Evolutionary conservation across 192 early-diverging fungal genomes (phyloP).

Genomic region (Podila clonocystis): DNA sequence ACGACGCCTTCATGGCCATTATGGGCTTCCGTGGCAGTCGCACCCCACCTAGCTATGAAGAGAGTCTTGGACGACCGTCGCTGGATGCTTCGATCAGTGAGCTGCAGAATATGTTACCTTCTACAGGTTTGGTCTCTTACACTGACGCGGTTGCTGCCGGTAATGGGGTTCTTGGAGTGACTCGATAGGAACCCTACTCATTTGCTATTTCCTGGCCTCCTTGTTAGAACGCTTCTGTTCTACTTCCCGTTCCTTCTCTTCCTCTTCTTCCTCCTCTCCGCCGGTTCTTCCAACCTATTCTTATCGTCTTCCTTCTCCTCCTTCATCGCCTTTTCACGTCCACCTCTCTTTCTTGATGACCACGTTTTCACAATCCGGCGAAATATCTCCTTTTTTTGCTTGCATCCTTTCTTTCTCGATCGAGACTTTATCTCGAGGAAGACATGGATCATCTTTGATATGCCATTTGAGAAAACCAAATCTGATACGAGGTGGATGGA

Average conservation of each 20-base stretch:
- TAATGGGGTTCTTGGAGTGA: constrained; percentile 2
- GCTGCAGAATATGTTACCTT: not conserved
- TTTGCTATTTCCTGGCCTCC: too few relatives aligned
- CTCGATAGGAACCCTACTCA: not conserved
- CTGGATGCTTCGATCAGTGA: constrained; percentile 30
- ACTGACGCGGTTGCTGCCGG: not conserved
- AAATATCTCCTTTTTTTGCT: constrained; percentile 13
- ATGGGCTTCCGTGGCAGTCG: constrained; percentile 47
- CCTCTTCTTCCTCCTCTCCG: not conserved
- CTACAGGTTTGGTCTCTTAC: not conserved
- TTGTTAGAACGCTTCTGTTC: not conserved
- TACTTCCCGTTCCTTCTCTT: not conserved
- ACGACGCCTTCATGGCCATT: constrained; percentile 47
- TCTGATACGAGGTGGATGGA: too few relatives aligned
- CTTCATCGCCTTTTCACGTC: not conserved
- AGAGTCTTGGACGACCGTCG: constrained; percentile 33
- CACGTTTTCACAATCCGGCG: constrained; percentile 25
- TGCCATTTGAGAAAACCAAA: constrained; percentile 21
- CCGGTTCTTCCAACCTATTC: not conserved
- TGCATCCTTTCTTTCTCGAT: not conserved
- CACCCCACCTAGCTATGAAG: constrained; percentile 47
- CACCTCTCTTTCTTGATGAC: constrained; percentile 3
- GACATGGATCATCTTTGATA: constrained; percentile 4
- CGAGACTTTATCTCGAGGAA: too few relatives aligned
- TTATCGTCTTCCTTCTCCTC: not conserved